Conservation (phyloP, 495 filamentous ascomycete species). For the Penicillium chermesinum region DNA sequence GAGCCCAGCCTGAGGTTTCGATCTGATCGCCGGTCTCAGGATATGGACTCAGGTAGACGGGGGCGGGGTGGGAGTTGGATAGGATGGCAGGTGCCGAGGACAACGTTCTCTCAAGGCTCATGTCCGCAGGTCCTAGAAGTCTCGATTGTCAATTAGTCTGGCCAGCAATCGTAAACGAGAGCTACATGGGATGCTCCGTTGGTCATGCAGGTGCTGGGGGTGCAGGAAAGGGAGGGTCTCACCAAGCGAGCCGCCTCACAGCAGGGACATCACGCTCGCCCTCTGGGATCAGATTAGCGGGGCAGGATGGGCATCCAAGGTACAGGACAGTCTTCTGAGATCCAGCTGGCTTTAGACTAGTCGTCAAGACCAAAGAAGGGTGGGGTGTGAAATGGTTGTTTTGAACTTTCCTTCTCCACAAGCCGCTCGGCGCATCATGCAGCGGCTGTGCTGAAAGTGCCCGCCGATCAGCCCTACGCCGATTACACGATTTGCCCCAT, state of each 20-base stretch:
- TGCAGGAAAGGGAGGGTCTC: constrained; percentile 12
- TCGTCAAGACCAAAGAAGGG: neutral
- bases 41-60: constrained; percentile 23
- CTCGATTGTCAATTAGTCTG: constrained; percentile 12
- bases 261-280: constrained; percentile 26
- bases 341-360: neutral
- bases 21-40: constrained; percentile 16
- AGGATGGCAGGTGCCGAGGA: constrained; percentile 35
- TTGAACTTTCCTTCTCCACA: constrained; percentile 43
- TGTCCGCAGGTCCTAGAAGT: constrained; percentile 29
- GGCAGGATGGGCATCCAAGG: constrained; percentile 13
- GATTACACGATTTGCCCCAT: constrained; percentile 1
- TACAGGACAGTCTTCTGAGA: neutral
- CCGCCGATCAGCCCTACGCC: constrained; percentile 41
- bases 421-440: constrained; percentile 37
- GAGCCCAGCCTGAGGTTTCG: constrained; percentile 5
- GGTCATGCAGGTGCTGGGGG: constrained; percentile 11
- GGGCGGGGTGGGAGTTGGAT: constrained; percentile 21
- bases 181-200: neutral
- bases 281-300: constrained; percentile 17
- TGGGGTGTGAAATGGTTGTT: constrained; percentile 25
- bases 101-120: constrained; percentile 30
- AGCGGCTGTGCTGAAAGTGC: constrained; percentile 30
- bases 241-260: constrained; percentile 30
- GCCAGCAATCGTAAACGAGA: constrained; percentile 10